Evolutionary conservation across 1,284 basidiomycete species (phyloP), one percentile per base, ranked within the genome.

Genomic region (Stygiomarasmius scandens): DNA sequence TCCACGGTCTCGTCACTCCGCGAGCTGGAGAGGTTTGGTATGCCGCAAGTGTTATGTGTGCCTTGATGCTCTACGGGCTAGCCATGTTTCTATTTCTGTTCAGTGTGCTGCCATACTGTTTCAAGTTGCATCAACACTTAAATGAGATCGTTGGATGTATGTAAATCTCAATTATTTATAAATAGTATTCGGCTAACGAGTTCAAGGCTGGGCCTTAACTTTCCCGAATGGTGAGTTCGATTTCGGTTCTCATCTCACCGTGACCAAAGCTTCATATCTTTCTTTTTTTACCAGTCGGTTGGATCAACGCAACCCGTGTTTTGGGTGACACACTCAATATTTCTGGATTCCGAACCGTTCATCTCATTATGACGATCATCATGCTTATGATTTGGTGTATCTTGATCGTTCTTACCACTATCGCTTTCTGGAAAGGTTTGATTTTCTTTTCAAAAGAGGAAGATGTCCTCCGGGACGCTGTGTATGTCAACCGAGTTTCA

Each of bases 71-170:
- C 22, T 80, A 75, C 58, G 79, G 79, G 24, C 71, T 81, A 32
- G 78, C 79, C 1, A 68, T 80, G 12, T 80, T 80, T 66, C 71
- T 80, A 52, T 80, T 80, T 64, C 22, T 75, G 25, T 79, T 80
- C 52, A 77, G 76, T 16, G 66, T 73, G 16, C 60, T 80, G 16
- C 78, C 78, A 19, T 80, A 78, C 60, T 79, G 77, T 75, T 80
- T 78, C 71, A 81, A 80, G 65, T 54, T 80, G 22, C 75, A 79
- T 67, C 80, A 78, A 67, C 68, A 76, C 51, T 69, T 81, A 45
- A 65, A 70, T 56, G 78, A 81, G 58, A 81, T 81, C 54, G 72
- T 81, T n/a, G 78, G 78, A 55, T 80, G 78, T 76, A 58, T 64
- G 75, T 65, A n/a, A 20, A 49, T 27, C 47, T 49, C 8, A 27